Conservation (phyloP, 148 eudicot species). For the Polygonum aviculare region DNA sequence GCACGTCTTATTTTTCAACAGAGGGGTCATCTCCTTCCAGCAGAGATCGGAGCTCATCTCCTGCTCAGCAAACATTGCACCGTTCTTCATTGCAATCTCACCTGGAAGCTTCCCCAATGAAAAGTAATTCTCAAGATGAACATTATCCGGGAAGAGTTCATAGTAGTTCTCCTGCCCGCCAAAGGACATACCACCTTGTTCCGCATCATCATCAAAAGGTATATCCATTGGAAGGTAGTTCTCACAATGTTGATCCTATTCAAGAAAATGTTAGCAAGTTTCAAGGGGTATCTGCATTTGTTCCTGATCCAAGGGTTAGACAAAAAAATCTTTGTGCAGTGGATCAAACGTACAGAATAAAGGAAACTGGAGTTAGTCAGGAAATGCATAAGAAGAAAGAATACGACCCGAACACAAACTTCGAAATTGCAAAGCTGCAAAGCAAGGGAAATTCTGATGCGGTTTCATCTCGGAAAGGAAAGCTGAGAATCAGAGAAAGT, state of each 20-base stretch:
- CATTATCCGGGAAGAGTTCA: constrained; percentile 17
- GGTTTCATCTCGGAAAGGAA: constrained; percentile 37
- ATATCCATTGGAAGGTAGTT: constrained; percentile 16
- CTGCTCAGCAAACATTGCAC: constrained; percentile 31
- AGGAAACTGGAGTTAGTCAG: constrained; percentile 15
- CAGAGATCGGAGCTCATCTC: constrained; percentile 34
- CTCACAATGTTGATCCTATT: constrained; percentile 16
- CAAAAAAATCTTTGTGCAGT: constrained; percentile 23
- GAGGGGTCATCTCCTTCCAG: constrained; percentile 55
- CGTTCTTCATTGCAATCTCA: constrained; percentile 29
- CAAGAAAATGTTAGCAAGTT: constrained; percentile 18
- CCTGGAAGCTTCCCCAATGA: constrained; percentile 24
- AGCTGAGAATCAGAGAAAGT: constrained; percentile 25
- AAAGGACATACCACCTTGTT: constrained; percentile 14
- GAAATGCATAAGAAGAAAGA: constrained; percentile 24
- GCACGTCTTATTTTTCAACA: constrained; percentile 40
- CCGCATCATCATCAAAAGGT: constrained; percentile 22
- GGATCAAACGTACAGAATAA: constrained; percentile 16
- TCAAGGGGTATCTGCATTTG: constrained; percentile 11
- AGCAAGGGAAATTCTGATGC: constrained; percentile 15
- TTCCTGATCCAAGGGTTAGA: constrained; percentile 20
- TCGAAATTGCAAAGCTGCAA: constrained; percentile 14
- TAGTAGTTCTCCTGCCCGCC: constrained; percentile 29
- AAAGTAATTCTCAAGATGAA: constrained; percentile 14
- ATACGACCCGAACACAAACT: constrained; percentile 12